These are phyloP conservation scores for Exophiala spinifera DNA, from an alignment of 2,329 filamentous ascomycete genomes.

Conservation along the genomic window DNA sequence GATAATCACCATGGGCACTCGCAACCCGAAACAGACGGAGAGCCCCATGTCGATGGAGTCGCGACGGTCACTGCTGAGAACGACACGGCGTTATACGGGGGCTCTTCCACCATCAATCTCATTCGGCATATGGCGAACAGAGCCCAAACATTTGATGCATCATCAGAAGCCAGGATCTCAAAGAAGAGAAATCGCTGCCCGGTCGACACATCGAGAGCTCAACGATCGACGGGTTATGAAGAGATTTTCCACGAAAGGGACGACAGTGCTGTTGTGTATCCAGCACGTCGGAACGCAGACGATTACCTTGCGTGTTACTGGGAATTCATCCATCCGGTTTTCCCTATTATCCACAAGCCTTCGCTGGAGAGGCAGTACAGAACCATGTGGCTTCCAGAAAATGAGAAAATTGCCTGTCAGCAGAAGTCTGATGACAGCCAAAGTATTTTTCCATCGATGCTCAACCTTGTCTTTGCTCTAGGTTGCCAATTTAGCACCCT, in stretches of 20 bases:
- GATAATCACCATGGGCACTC: neutral
- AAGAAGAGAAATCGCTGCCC: neutral
- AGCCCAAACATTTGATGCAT: neutral
- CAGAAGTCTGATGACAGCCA: conserved; percentile 42
- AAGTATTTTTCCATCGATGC: conserved; percentile 40
- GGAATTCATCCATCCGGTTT: conserved; percentile 46
- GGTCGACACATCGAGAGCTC: neutral
- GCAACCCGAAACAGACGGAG: neutral
- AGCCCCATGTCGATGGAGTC: conserved; percentile 2
- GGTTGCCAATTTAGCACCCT: conserved; percentile 46
- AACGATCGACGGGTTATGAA: neutral
- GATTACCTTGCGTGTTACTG: conserved; percentile 47
- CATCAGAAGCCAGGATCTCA: neutral
- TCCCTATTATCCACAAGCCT: conserved; percentile 44
- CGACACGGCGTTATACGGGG: conserved; percentile 3
- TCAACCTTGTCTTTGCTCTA: conserved; percentile 49
- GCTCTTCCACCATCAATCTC: conserved; percentile 13
- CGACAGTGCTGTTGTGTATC: conserved; percentile 35
- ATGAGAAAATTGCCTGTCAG: neutral
- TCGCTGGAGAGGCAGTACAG: conserved; percentile 38
- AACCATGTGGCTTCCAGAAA: conserved; percentile 41
- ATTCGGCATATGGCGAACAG: conserved; percentile 3
- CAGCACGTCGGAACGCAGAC: conserved; percentile 46
- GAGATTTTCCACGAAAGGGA: neutral
- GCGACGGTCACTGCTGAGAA: conserved; percentile 1